phyloP scores from a whole-genome alignment of 2,329 filamentous ascomycete species.

The Fusarium neocosmosporiellum region DNA sequence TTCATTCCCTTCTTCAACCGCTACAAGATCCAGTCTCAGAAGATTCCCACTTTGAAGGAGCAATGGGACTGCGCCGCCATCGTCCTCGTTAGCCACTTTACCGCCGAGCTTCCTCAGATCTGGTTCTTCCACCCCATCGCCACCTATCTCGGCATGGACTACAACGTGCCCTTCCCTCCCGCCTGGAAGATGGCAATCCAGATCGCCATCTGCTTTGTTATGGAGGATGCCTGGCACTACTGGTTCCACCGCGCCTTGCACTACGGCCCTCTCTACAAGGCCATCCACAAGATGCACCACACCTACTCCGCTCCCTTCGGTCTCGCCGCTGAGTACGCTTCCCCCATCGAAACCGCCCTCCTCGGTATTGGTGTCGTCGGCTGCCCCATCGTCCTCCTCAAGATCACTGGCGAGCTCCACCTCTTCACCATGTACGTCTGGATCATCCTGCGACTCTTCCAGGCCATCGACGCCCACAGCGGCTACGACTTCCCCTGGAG shows the following conservation, averaged over 20 bases:
- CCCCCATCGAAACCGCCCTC: conserved; percentile 95
- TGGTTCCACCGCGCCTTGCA: conserved; percentile 94
- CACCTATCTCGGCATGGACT: conserved; percentile 89
- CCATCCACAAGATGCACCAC: conserved; percentile 99
- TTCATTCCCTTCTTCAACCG: conserved; percentile 86
- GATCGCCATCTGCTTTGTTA: conserved; percentile 91
- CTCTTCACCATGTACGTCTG: conserved; percentile 98
- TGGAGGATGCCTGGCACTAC: conserved; percentile 99
- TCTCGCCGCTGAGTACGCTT: conserved; percentile 95
- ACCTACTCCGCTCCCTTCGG: conserved; percentile 98
- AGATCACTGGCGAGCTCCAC: conserved; percentile 86
- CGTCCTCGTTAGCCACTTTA: conserved; percentile 95
- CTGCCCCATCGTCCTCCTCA: conserved; percentile 84
- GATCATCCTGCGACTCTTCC: conserved; percentile 93
- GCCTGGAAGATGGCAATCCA: conserved; percentile 89
- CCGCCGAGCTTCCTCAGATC: conserved; percentile 97
- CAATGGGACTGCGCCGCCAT: conserved; percentile 95
- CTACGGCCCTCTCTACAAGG: conserved; percentile 94
- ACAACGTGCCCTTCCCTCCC: conserved; percentile 88
- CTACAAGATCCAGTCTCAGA: conserved; percentile 93
- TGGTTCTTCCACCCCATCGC: conserved; percentile 99
- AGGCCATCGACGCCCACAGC: conserved; percentile 97
- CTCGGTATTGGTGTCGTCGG: conserved; percentile 89
- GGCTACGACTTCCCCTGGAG: conserved; percentile 99
- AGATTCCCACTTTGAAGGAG: conserved; percentile 91